Evolutionary conservation across 306 rosid genomes (phyloP).

Genomic region (Hippophae gyantsensis): DNA sequence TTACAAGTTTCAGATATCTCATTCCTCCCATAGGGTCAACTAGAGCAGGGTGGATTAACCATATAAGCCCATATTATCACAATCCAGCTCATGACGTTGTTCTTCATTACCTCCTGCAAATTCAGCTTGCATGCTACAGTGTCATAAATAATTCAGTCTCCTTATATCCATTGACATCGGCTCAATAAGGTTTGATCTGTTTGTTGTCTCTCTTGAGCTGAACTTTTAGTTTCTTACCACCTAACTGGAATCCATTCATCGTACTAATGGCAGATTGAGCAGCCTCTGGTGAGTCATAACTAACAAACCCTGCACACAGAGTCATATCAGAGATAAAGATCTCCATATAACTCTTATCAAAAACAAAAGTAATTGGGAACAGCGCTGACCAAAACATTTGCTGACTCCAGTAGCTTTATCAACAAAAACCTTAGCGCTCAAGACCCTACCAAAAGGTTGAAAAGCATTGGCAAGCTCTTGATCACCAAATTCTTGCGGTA

Average conservation of each 20-base stretch:
- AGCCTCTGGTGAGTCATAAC: conserved; percentile 81
- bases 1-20: conserved; percentile 43
- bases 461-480: conserved; percentile 78
- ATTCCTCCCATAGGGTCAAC: conserved; percentile 24
- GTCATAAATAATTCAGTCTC: conserved; percentile 31
- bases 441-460: conserved; percentile 81
- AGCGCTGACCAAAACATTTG: conserved; percentile 89
- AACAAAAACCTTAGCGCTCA: conserved; percentile 94
- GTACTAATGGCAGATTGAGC: conserved; percentile 71
- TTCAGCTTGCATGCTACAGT: conserved; percentile 18
- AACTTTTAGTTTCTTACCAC: conserved; percentile 89
- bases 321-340: conserved; percentile 21
- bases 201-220: conserved; percentile 98
- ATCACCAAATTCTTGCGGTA: conserved; percentile 98
- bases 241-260: conserved; percentile 95
- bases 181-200: conserved; percentile 75
- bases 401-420: conserved; percentile 97
- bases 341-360: conserved; percentile 13
- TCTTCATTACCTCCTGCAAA: conserved; percentile 16
- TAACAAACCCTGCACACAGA: conserved; percentile 75
- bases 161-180: conserved; percentile 29
- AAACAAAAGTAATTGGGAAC: conserved; percentile 15
- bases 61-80: conserved; percentile 16
- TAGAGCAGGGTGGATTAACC: conserved; percentile 22
- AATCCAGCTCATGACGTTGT: conserved; percentile 22